Evolutionary conservation across 805 yeast species (phyloP).

Genomic region (Saccharomycopsis amapae): DNA sequence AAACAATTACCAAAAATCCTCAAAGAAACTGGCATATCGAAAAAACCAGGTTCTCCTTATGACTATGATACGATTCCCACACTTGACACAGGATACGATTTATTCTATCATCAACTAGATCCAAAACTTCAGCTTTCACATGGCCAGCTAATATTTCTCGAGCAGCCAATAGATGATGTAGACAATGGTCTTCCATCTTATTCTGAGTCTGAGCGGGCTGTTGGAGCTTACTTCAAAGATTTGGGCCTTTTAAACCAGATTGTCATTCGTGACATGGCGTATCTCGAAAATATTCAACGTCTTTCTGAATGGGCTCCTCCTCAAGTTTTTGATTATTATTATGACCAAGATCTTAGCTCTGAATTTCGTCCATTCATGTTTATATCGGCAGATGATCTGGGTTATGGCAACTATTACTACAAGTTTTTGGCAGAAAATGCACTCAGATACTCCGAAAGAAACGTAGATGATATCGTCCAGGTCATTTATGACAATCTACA

Average conservation of each 20-base stretch:
- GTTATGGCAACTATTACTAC: conserved; percentile 21
- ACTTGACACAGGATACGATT: conserved; percentile 17
- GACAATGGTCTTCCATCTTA: conserved; percentile 15
- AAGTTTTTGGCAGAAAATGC: conserved; percentile 22
- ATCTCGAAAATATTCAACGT: conserved; percentile 16
- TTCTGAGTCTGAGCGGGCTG: conserved; percentile 18
- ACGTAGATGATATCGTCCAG: conserved; percentile 21
- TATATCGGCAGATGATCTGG: conserved; percentile 6
- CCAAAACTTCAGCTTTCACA: conserved; percentile 11
- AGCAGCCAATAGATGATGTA: neutral
- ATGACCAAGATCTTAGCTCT: conserved; percentile 11
- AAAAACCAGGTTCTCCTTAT: too few relatives aligned
- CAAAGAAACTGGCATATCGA: neutral
- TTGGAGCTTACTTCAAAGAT: conserved; percentile 17
- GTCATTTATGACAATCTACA: conserved; percentile 18
- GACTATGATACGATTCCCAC: conserved; percentile 2
- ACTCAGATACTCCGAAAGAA: conserved; percentile 19
- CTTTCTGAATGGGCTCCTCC: conserved; percentile 3
- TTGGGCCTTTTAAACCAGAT: conserved; percentile 17
- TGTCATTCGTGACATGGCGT: conserved; percentile 17
- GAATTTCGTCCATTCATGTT: conserved; percentile 20
- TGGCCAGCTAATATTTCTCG: conserved; percentile 3
- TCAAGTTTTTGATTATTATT: conserved; percentile 16
- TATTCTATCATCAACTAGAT: conserved; percentile 19
- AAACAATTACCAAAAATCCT: neutral